A percentile compares a stretch with the other conserved stretches of the same genome.
Conservation (phyloP, 106 monocot species). For the Agapanthus africanus region DNA sequence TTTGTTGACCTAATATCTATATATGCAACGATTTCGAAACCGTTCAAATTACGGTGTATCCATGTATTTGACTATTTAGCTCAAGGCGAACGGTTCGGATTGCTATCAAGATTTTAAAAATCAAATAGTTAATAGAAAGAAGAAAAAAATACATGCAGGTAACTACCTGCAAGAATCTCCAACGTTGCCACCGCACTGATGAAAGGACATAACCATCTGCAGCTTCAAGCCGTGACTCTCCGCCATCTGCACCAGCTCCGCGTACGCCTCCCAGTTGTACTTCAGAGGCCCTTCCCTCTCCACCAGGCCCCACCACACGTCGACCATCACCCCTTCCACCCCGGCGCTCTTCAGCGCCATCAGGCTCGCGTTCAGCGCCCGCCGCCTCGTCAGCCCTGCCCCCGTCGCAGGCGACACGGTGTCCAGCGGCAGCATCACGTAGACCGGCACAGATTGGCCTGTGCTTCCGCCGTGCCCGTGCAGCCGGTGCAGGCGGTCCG, state of each 20-base stretch:
- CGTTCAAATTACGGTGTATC: no score
- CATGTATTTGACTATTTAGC: no score
- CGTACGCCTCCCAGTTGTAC: conserved; percentile 75
- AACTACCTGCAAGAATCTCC: conserved; percentile 82
- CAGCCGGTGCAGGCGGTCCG: no score
- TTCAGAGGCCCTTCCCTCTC: conserved; percentile 61
- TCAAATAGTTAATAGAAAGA: neutral
- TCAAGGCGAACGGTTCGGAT: no score
- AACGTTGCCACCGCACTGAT: conserved; percentile 88
- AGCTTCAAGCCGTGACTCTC: conserved; percentile 47
- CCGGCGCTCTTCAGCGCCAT: conserved; percentile 66
- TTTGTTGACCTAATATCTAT: no score
- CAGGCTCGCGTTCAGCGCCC: conserved; percentile 63
- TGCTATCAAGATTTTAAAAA: no score
- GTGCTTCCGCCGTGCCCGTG: no score
- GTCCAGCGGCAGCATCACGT: conserved; percentile 81
- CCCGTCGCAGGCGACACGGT: conserved; percentile 28
- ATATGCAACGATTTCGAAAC: no score
- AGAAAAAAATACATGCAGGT: neutral
- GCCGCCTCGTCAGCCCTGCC: conserved; percentile 30
- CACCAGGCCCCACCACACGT: conserved; percentile 90
- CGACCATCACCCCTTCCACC: conserved; percentile 85
- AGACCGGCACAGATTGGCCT: conserved; percentile 75
- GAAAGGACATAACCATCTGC: conserved; percentile 90
- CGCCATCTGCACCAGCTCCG: conserved; percentile 61